Conservation (phyloP, 2,329 filamentous ascomycete species). For the Amylocarpus encephaloides region DNA sequence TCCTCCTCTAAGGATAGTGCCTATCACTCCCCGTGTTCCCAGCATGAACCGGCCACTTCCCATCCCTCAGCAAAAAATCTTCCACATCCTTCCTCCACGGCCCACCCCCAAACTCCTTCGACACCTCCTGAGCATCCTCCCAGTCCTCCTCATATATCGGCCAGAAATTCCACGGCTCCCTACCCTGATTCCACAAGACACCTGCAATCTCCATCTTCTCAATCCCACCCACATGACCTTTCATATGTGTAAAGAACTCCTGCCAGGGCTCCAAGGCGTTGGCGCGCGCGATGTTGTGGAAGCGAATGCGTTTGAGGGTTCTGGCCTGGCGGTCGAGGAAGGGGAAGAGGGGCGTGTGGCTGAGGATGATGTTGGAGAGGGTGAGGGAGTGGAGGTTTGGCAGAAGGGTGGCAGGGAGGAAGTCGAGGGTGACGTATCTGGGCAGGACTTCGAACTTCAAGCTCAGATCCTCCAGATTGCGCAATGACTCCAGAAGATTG, state of each 20-base stretch:
- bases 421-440: too few species aligned
- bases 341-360: not conserved
- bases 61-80: slow-evolving; percentile 8
- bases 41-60: slow-evolving; percentile 8
- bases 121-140: not conserved
- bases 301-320: not conserved
- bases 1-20: not conserved
- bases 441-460: too few species aligned
- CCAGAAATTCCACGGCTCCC: slow-evolving; percentile 7
- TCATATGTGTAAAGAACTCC: too few species aligned
- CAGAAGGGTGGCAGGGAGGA: too few species aligned
- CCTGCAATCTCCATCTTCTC: too few species aligned
- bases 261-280: not conserved
- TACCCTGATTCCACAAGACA: not conserved
- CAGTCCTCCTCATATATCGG: slow-evolving; percentile 13
- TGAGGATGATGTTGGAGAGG: too few species aligned
- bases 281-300: slow-evolving; percentile 8
- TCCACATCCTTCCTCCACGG: slow-evolving; percentile 8
- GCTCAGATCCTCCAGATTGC: too few species aligned
- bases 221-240: too few species aligned
- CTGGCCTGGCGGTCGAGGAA: not conserved
- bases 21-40: not conserved
- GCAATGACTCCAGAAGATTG: too few species aligned
- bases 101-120: not conserved
- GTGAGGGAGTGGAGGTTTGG: too few species aligned